Percentiles rank a stretch among this genome's conserved stretches.
Evolutionary conservation across 495 filamentous ascomycete genomes (phyloP).

Genomic region (Sporormia fimetaria): DNA sequence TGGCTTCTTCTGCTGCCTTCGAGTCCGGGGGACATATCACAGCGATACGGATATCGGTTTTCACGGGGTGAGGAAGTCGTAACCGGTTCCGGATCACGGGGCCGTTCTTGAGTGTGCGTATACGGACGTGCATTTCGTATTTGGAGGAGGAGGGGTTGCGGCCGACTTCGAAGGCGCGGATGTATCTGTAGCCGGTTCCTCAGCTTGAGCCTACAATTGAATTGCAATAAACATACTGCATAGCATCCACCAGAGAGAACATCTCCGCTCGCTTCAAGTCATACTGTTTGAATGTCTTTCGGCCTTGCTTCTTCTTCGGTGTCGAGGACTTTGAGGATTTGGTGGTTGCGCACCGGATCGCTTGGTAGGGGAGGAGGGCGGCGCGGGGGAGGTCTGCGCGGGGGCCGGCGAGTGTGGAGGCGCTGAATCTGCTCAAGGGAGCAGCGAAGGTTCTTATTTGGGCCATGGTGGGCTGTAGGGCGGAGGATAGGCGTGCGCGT

Average conservation of each 20-base stretch:
- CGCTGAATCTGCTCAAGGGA: constrained; percentile 9
- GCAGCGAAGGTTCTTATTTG: constrained; percentile 7
- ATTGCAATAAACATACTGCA: constrained; percentile 53
- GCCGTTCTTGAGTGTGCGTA: constrained; percentile 70
- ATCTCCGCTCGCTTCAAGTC: constrained; percentile 52
- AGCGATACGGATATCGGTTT: constrained; percentile 71
- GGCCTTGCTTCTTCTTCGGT: constrained; percentile 52
- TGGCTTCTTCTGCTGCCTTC: constrained; percentile 54
- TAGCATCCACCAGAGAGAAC: constrained; percentile 79
- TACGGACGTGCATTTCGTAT: constrained; percentile 75
- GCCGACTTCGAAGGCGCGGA: constrained; percentile 87
- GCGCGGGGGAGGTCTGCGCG: constrained; percentile 2
- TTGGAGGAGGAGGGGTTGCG: constrained; percentile 56
- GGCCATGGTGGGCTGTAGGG: constrained; percentile 8
- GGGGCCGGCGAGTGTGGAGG: constrained; percentile 3
- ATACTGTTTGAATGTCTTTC: constrained; percentile 49
- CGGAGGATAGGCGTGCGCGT: too few relatives aligned
- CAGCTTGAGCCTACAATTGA: background rate
- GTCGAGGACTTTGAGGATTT: constrained; percentile 21
- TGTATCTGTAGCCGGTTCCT: constrained; percentile 47
- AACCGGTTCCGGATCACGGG: constrained; percentile 77
- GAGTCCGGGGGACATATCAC: constrained; percentile 77
- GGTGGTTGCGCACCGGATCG: constrained; percentile 19
- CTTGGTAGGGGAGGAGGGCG: constrained; percentile 18
- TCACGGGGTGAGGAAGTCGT: constrained; percentile 77